Evolutionary conservation across 1,139 yeast species (phyloP).

Genomic region (Yamadazyma songkhlaensis): DNA sequence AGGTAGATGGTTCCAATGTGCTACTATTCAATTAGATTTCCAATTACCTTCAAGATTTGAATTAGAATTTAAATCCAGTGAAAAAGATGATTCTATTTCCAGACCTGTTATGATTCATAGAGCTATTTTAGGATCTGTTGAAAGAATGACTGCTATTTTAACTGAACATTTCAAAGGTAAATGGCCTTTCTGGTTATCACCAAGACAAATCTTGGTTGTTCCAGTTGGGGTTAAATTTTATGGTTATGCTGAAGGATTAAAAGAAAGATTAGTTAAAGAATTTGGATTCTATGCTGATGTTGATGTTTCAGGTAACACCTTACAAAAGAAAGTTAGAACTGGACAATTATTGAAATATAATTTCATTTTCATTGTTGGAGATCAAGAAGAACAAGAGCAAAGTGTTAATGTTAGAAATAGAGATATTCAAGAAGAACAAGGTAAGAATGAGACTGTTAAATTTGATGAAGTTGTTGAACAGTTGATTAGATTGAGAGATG

Average conservation of each 20-base stretch:
- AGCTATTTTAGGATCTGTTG: conserved; percentile 96
- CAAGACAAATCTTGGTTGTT: conserved; percentile 90
- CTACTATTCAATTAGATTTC: conserved; percentile 96
- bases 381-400: conserved; percentile 73
- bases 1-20: conserved; percentile 96
- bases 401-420: conserved; percentile 92
- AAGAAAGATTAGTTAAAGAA: conserved; percentile 58
- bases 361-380: conserved; percentile 95
- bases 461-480: conserved; percentile 70
- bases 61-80: conserved; percentile 75
- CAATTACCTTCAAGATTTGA: conserved; percentile 92
- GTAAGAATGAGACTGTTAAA: conserved; percentile 79
- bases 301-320: conserved; percentile 89
- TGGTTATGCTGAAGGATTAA: conserved; percentile 82
- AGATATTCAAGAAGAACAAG: conserved; percentile 79
- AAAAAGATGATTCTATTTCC: conserved; percentile 30
- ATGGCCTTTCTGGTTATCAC: conserved; percentile 99
- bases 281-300: conserved; percentile 86
- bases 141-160: conserved; percentile 96
- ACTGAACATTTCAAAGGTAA: conserved; percentile 97
- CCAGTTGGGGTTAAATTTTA: conserved; percentile 94
- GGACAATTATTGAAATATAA: conserved; percentile 93
- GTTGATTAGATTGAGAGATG: conserved; percentile 59
- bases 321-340: conserved; percentile 94
- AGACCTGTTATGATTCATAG: conserved; percentile 99